phyloP scores from a whole-genome alignment of 768 basidiomycete species.

The Mycena leptocephala region DNA sequence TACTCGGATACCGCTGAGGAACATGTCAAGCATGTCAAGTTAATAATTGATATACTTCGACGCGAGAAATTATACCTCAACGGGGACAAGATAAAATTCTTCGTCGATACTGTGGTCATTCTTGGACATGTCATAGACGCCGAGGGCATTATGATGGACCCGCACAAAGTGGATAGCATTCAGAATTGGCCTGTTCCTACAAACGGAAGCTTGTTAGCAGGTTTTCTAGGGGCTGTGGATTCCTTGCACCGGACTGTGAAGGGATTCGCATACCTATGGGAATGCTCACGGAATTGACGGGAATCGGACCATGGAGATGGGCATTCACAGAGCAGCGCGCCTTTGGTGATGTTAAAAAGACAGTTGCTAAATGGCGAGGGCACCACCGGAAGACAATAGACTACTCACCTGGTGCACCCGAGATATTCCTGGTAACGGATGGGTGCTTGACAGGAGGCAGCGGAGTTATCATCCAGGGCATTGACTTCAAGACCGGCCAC shows the following conservation, averaged over 20 bases:
- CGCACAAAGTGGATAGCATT: slow-evolving; percentile 57
- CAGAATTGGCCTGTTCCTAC: slow-evolving; percentile 53
- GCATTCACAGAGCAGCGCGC: slow-evolving; percentile 47
- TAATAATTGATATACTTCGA: slow-evolving; percentile 50
- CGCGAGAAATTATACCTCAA: slow-evolving; percentile 55
- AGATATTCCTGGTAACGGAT: slow-evolving; percentile 51
- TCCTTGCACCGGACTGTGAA: slow-evolving; percentile 53
- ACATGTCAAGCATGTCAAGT: slow-evolving; percentile 50
- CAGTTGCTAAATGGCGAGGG: slow-evolving; percentile 32
- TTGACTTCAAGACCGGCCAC: slow-evolving; percentile 39
- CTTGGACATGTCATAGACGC: slow-evolving; percentile 52
- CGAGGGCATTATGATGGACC: slow-evolving; percentile 60
- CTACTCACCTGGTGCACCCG: slow-evolving; percentile 34
- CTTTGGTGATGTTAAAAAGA: slow-evolving; percentile 54
- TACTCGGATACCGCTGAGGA: slow-evolving; percentile 56
- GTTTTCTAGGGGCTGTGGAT: slow-evolving; percentile 51
- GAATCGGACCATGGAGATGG: slow-evolving; percentile 47
- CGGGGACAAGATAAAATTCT: slow-evolving; percentile 49
- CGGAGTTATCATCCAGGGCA: slow-evolving; percentile 45
- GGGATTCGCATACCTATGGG: slow-evolving; percentile 58
- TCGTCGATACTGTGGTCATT: slow-evolving; percentile 46
- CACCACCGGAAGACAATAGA: slow-evolving; percentile 42
- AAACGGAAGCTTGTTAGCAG: slow-evolving; percentile 48
- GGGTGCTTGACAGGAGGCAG: slow-evolving; percentile 48
- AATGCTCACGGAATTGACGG: slow-evolving; percentile 43